Base-by-base conservation (phyloP, 257 asterid genomes). In the Dorcoceras hygrometricum region DNA sequence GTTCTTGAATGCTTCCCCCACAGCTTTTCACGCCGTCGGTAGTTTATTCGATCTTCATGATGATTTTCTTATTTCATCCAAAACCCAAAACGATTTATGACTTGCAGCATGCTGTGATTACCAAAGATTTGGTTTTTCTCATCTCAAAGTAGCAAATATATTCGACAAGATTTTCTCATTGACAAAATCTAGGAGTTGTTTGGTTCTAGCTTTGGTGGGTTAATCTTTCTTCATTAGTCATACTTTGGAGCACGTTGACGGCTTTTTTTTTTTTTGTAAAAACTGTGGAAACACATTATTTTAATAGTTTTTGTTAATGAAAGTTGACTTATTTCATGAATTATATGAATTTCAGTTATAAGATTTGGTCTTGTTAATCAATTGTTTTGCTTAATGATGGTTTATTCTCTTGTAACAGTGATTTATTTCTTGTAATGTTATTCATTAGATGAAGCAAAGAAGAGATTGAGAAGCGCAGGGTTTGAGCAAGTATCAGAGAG, bases 1-100 rank as follows among this genome's bases (percentile, higher is more conserved):
- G 68, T 92, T 89, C 86, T 70, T 92, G 82, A 92, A 92, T 65
- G 89, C 94, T 76, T 92, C 97, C 19, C 97, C 98, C 23, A 89
- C 98, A 26, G 95, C 96, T 66, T 92, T 89, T 76, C 98, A 92
- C 22, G 98, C 98, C 46, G 98, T 92, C 16, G 98, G 98, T 92
- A 84, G 74, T 48, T 0, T 54, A 8, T 23, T 69, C 36, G n/a
- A 14, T 46, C 65, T 31, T 22, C 26, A 43, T 68, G n/a, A 16
- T 39, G 29, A 18, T 36, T 59, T 19, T 18, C 8, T 34, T 62
- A 68, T 73, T 66, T 60, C 19, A 19, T 20, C 48, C 27, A 20
- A 32, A 61, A 8, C 24, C 36, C 24, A 16, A 6, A 58, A 27
- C n/a, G 27, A 59, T 16, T 26, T 20, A 16, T 0, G 23, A 59